Evolutionary conservation across 2,329 filamentous ascomycete genomes (phyloP).

Genomic region (Chaetomium olivaceum): DNA sequence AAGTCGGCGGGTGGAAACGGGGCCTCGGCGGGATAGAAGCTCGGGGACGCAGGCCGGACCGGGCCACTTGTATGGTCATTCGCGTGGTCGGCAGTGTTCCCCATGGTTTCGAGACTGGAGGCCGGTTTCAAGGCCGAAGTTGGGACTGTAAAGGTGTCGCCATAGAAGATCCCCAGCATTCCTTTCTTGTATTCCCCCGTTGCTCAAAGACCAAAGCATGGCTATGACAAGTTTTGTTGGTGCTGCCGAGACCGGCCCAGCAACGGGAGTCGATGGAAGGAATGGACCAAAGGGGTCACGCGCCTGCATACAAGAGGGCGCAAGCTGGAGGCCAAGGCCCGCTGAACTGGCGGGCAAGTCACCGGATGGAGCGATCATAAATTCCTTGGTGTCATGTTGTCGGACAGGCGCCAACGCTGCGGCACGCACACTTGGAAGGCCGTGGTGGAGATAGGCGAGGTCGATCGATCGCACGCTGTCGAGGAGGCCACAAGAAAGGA

Average conservation of each 20-base stretch:
- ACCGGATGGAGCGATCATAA: constrained; percentile 27
- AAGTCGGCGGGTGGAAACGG: constrained; percentile 17
- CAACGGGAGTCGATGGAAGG: constrained; percentile 16
- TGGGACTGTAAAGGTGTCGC: constrained; percentile 22
- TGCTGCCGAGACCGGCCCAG: constrained; percentile 15
- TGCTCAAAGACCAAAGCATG: constrained; percentile 10
- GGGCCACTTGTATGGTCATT: constrained; percentile 22
- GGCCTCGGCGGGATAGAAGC: constrained; percentile 17
- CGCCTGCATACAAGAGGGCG: constrained; percentile 18
- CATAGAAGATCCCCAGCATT: constrained; percentile 15
- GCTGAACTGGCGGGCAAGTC: constrained; percentile 22
- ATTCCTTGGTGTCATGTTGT: constrained; percentile 23
- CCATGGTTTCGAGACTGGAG: constrained; percentile 22
- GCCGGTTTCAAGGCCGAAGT: constrained; percentile 31
- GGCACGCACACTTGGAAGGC: constrained; percentile 13
- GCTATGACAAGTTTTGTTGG: constrained; percentile 12
- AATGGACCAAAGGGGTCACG: constrained; percentile 27
- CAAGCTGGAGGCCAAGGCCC: constrained; percentile 23
- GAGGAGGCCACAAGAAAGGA: constrained; percentile 1
- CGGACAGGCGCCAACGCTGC: constrained; percentile 20
- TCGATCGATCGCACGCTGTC: constrained; percentile 7
- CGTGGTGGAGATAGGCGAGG: constrained; percentile 9
- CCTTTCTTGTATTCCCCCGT: constrained; percentile 1
- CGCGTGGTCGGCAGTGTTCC: constrained; percentile 20
- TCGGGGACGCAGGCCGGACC: neutral